Evolutionary conservation across 345 rosid species (phyloP).

Genomic region (Populus nigra): DNA sequence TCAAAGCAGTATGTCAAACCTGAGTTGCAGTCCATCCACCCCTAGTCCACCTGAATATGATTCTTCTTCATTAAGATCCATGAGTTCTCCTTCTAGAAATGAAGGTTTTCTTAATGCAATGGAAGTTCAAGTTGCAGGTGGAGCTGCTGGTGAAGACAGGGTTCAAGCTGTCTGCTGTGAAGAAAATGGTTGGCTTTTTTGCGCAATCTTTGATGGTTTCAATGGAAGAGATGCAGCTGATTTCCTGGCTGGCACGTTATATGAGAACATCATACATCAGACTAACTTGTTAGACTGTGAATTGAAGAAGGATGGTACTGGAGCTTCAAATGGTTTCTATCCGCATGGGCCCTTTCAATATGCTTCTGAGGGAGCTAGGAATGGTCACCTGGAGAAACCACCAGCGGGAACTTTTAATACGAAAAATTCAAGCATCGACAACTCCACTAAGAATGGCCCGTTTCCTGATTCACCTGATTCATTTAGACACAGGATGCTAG

Average conservation of each 20-base stretch:
- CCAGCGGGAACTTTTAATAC: constrained; percentile 5
- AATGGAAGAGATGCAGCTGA: constrained; percentile 99
- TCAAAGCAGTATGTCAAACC: constrained; percentile 69
- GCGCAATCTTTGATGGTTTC: constrained; percentile 91
- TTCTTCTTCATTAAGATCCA: constrained; percentile 47
- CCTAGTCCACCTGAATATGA: constrained; percentile 64
- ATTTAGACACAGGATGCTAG: constrained; percentile 62
- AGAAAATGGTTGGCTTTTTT: constrained; percentile 89
- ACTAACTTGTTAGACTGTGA: constrained; percentile 58
- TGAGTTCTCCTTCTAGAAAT: constrained; percentile 62
- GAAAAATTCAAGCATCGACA: constrained; percentile 10
- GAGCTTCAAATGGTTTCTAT: constrained; percentile 22
- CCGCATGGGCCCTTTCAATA: constrained; percentile 24
- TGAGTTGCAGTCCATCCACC: constrained; percentile 75
- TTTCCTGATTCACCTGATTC: constrained; percentile 35
- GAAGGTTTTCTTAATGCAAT: constrained; percentile 68
- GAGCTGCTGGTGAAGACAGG: constrained; percentile 98
- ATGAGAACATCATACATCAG: constrained; percentile 60
- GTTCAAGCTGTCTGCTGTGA: constrained; percentile 98
- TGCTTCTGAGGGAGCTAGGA: constrained; percentile 21
- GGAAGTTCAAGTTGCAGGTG: constrained; percentile 96
- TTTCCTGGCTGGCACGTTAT: constrained; percentile 90
- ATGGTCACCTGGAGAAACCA: constrained; percentile 9
- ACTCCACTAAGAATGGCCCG: constrained; percentile 9
- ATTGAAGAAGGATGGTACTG: constrained; percentile 40